phyloP scores from a whole-genome alignment of 1,284 basidiomycete species.

The Hymenochaete sp. region DNA sequence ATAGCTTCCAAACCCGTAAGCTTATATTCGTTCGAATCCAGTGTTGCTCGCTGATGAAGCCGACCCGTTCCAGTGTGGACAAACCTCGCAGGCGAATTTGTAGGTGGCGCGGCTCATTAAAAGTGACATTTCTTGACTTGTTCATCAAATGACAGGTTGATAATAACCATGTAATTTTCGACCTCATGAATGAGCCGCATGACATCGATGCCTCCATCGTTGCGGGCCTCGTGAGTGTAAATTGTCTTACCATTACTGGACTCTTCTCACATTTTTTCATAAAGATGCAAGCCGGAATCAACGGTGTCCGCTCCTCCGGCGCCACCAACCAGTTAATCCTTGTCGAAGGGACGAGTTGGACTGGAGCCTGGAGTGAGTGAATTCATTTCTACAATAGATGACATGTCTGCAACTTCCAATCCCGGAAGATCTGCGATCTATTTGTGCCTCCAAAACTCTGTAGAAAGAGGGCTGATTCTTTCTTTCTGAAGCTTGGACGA shows the following conservation, averaged over 20 bases:
- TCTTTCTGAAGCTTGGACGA: conserved; percentile 36
- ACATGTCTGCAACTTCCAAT: not conserved
- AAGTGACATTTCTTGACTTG: not conserved
- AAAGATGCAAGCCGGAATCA: conserved; percentile 53
- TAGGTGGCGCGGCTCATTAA: conserved; percentile 29
- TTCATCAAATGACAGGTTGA: conserved; percentile 17
- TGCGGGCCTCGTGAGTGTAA: conserved; percentile 38
- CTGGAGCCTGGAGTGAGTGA: conserved; percentile 28
- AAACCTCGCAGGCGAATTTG: conserved; percentile 46
- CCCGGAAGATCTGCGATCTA: not conserved
- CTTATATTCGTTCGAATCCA: conserved; percentile 4
- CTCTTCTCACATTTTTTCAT: conserved; percentile 8
- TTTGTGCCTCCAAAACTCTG: not conserved
- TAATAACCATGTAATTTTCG: conserved; percentile 48
- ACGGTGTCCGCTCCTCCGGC: conserved; percentile 51
- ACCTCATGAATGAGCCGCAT: conserved; percentile 57
- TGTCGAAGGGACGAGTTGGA: conserved; percentile 32
- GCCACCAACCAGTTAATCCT: conserved; percentile 48
- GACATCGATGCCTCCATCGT: conserved; percentile 41
- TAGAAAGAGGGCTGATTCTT: not conserved
- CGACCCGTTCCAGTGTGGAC: conserved; percentile 38
- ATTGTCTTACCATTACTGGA: conserved; percentile 1
- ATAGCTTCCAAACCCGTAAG: conserved; percentile 46
- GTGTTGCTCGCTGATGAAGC: not conserved
- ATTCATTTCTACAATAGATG: conserved; percentile 1